Conservation (phyloP, 192 early-diverging fungal species). For the Linnemannia exigua region DNA sequence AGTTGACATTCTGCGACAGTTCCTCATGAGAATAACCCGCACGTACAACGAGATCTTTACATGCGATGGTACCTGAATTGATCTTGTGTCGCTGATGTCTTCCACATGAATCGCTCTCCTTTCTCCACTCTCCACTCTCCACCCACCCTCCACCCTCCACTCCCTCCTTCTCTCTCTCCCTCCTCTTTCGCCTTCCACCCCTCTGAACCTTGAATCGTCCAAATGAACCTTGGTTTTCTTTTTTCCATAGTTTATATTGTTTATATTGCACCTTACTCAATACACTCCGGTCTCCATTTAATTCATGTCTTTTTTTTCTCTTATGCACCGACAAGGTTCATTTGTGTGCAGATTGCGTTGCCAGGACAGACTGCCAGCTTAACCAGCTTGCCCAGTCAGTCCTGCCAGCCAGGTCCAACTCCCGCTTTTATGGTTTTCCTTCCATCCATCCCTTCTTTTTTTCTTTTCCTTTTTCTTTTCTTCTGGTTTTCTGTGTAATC, state of each 20-base stretch:
- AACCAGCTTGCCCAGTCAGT: too few species aligned
- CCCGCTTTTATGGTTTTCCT: not conserved
- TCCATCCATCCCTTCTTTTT: too few species aligned
- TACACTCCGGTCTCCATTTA: not conserved
- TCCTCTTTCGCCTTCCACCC: not conserved
- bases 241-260: not conserved
- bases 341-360: not conserved
- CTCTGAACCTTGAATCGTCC: not conserved
- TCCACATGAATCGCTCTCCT: not conserved
- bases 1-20: too few species aligned
- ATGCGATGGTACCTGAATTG: not conserved
- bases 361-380: not conserved
- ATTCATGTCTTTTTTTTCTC: not conserved
- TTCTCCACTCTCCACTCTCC: not conserved
- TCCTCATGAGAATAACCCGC: not conserved
- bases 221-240: conserved; percentile 7
- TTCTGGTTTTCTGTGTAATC: not conserved
- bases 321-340: not conserved
- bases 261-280: not conserved
- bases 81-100: not conserved
- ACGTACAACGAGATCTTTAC: not conserved
- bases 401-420: not conserved
- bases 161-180: not conserved
- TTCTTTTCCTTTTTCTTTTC: not conserved
- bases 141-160: not conserved